Conservation (phyloP, 2,329 filamentous ascomycete species). For the Dryadomyces quercus-mongolicae region DNA sequence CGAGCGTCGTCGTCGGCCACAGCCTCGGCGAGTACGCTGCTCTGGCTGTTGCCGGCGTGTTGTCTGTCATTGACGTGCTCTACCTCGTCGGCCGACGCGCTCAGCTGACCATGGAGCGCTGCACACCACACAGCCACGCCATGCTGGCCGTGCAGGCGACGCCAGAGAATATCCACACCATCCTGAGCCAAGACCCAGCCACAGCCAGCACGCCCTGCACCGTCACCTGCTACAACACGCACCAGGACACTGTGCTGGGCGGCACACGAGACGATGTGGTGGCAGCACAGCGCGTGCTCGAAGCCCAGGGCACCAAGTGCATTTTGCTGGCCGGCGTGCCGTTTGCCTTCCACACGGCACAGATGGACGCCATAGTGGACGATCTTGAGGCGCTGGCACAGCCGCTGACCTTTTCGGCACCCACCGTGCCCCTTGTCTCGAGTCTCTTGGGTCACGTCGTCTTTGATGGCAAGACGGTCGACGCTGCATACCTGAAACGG, state of each 20-base stretch:
- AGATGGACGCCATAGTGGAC: not conserved
- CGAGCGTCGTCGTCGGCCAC: slow-evolving; percentile 33
- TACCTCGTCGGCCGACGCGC: slow-evolving; percentile 51
- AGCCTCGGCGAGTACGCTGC: slow-evolving; percentile 54
- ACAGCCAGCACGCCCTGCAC: slow-evolving; percentile 14
- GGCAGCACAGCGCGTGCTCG: too few relatives aligned
- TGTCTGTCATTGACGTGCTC: slow-evolving; percentile 48
- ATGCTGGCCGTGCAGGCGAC: slow-evolving; percentile 23
- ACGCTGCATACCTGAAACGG: not conserved
- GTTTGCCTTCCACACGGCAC: not conserved
- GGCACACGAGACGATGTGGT: slow-evolving; percentile 35
- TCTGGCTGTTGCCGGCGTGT: slow-evolving; percentile 47
- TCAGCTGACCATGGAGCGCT: slow-evolving; percentile 39
- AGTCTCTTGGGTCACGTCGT: not conserved
- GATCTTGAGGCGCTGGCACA: not conserved
- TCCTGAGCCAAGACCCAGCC: slow-evolving; percentile 15
- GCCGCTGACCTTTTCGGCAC: not conserved
- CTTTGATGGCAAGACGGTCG: not conserved
- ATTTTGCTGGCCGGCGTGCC: not conserved
- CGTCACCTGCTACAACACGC: slow-evolving; percentile 52
- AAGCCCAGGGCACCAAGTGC: not conserved
- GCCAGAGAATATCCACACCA: slow-evolving; percentile 8
- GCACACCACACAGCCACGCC: slow-evolving; percentile 24
- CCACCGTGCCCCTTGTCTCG: not conserved
- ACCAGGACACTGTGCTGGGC: slow-evolving; percentile 48